Conservation (phyloP, 768 basidiomycete species). For the Ramaria rubella region DNA sequence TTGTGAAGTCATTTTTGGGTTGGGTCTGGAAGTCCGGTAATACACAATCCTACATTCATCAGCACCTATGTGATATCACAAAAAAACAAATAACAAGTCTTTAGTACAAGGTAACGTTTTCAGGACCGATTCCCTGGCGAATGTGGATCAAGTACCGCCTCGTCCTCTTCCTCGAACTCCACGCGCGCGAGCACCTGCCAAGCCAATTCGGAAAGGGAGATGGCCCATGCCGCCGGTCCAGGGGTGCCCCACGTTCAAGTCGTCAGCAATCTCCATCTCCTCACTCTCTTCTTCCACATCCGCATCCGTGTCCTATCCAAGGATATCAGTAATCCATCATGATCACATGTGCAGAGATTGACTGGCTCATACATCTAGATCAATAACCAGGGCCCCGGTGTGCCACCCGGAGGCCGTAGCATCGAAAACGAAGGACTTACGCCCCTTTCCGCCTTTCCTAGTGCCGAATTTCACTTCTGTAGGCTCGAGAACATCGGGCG, state of each 20-base stretch:
- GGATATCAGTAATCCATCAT: not conserved
- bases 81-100: no score
- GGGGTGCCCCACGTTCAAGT: no score
- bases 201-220: conserved; percentile 2
- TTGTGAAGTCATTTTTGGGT: no score
- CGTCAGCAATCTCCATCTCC: not conserved
- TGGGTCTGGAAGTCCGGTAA: no score
- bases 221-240: not conserved
- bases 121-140: no score
- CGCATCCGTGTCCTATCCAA: not conserved
- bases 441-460: conserved; percentile 37
- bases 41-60: not conserved
- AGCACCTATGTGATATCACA: no score
- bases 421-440: conserved; percentile 68
- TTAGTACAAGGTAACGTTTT: no score
- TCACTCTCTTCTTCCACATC: not conserved
- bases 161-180: conserved; percentile 3
- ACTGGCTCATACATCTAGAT: conserved; percentile 52
- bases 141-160: not conserved
- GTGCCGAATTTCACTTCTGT: conserved; percentile 65
- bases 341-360: no score
- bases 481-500: conserved; percentile 49
- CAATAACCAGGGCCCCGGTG: conserved; percentile 81
- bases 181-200: not conserved
- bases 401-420: conserved; percentile 89